Percentiles rank a stretch among this genome's conserved stretches.
phyloP scores from a whole-genome alignment of 441 rosid genomes.

The Bruguiera hainesii region DNA sequence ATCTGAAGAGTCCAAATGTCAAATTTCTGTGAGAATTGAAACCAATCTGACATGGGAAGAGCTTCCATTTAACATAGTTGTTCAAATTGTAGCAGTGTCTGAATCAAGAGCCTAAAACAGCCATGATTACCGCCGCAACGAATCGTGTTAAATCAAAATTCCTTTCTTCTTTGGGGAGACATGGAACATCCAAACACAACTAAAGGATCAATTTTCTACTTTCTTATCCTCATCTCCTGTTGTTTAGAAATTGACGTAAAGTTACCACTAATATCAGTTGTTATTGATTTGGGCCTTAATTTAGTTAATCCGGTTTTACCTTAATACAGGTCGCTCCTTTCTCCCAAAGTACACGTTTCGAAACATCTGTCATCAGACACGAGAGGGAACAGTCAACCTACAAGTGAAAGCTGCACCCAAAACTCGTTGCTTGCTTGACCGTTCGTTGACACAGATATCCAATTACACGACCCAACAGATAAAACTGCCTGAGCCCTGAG shows the following conservation, averaged over 20 bases:
- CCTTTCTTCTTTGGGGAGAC: conserved; percentile 4
- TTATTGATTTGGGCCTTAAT: neutral
- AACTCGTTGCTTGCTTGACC: neutral
- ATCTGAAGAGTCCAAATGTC: too few species aligned
- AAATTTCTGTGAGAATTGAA: too few species aligned
- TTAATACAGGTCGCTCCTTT: neutral
- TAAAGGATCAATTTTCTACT: neutral
- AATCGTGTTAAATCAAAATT: too few species aligned
- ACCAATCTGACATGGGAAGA: too few species aligned
- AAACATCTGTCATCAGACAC: neutral
- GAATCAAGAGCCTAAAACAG: too few species aligned
- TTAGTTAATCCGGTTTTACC: neutral
- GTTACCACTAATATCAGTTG: conserved; percentile 2
- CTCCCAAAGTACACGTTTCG: neutral
- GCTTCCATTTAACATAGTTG: too few species aligned
- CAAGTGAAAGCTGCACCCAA: neutral
- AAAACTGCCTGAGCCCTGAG: neutral
- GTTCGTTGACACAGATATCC: neutral
- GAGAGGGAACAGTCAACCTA: neutral
- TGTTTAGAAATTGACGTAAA: conserved; percentile 21
- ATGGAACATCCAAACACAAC: neutral
- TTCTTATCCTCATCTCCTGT: neutral
- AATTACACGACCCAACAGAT: neutral
- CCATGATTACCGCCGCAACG: too few species aligned
- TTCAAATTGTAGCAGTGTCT: too few species aligned